A percentile compares a stretch with the other conserved stretches of the same genome.
Evolutionary conservation across 129 eudicot species (phyloP).

Genomic region (Chrysanthemum seticuspe): DNA sequence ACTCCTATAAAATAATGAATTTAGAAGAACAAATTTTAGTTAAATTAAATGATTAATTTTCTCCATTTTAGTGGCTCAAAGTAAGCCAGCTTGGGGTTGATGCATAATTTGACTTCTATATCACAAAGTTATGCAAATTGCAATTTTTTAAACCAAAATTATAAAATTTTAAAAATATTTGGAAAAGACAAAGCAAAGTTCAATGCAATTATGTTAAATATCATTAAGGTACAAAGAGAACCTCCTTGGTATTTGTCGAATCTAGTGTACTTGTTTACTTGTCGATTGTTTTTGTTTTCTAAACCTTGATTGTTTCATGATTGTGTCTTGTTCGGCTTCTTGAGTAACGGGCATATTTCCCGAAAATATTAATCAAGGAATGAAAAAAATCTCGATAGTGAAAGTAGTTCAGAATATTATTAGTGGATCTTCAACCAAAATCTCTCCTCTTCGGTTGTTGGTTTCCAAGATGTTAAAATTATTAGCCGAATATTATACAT

Average conservation of each 20-base stretch:
- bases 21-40: slow-evolving; percentile 26
- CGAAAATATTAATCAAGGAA: neutral
- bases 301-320: slow-evolving; percentile 32
- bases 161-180: neutral
- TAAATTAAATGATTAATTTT: slow-evolving; percentile 19
- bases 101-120: slow-evolving; percentile 34
- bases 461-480: too few species aligned
- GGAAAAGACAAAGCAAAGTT: slow-evolving; percentile 37
- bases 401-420: neutral
- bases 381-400: neutral
- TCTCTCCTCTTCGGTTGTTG: too few species aligned
- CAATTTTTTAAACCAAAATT: neutral
- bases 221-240: slow-evolving; percentile 34
- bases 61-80: slow-evolving; percentile 40
- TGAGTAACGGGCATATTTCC: neutral
- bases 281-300: slow-evolving; percentile 38
- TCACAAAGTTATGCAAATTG: slow-evolving; percentile 32
- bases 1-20: slow-evolving; percentile 14
- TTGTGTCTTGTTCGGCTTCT: slow-evolving; percentile 20
- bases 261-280: slow-evolving; percentile 40
- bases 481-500: too few species aligned
- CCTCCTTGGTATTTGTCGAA: slow-evolving; percentile 45
- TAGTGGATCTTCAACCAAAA: too few species aligned
- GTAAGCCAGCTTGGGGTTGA: slow-evolving; percentile 35
- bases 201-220: slow-evolving; percentile 32